These are phyloP conservation scores for Globisporangium carolinianum DNA, from an alignment of 352 stramenopile species.

Conservation along the genomic window DNA sequence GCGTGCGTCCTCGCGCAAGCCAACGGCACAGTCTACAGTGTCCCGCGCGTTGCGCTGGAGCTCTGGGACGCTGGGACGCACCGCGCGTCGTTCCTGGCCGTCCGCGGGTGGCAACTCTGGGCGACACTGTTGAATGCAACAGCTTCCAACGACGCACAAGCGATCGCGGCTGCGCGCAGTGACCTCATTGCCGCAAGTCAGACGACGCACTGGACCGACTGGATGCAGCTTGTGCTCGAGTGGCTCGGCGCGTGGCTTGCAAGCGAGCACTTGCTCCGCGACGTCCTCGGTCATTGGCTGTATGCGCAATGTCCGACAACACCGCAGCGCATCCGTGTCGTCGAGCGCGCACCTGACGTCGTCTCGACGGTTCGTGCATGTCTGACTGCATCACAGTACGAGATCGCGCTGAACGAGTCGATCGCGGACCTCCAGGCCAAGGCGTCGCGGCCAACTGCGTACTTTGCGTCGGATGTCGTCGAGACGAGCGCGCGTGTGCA, in stretches of 20 bases:
- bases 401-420: constrained; percentile 20
- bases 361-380: constrained; percentile 20
- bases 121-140: constrained; percentile 19
- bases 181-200: constrained; percentile 20
- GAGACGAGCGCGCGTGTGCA: constrained; percentile 34
- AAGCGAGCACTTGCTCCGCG: constrained; percentile 46
- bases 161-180: constrained; percentile 11
- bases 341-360: constrained; percentile 11
- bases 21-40: constrained; percentile 29
- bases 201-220: constrained; percentile 30
- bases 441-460: constrained; percentile 37
- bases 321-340: constrained; percentile 12
- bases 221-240: constrained; percentile 47
- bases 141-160: constrained; percentile 7
- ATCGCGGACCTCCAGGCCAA: constrained; percentile 29
- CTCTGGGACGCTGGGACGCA: constrained; percentile 33
- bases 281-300: constrained; percentile 64
- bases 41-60: constrained; percentile 31
- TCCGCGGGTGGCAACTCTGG: constrained; percentile 37
- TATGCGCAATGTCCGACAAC: constrained; percentile 41
- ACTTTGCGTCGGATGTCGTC: constrained; percentile 39
- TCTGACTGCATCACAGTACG: constrained; percentile 18
- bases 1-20: constrained; percentile 26
- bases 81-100: constrained; percentile 33
- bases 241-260: constrained; percentile 47